Percentiles rank a stretch among this genome's conserved stretches.
Conservation (phyloP, 805 yeast species). For the Candida boleticola region DNA sequence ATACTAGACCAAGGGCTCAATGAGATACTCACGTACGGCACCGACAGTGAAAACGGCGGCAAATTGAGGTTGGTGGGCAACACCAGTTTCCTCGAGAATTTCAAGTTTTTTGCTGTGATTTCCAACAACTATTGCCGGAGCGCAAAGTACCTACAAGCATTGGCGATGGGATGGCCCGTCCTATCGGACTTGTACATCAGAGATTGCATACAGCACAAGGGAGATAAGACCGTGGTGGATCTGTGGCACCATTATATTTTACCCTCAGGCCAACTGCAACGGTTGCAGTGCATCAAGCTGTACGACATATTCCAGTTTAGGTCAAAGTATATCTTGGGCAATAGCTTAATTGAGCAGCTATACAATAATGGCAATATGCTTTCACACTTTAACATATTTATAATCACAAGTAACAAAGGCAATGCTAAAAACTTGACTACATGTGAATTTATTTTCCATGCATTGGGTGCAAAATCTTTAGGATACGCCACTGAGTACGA, state of each 20-base stretch:
- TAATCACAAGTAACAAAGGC: conserved; percentile 28
- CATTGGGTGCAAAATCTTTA: conserved; percentile 41
- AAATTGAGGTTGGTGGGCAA: conserved; percentile 10
- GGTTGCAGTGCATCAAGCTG: conserved; percentile 45
- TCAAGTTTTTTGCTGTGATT: conserved; percentile 63
- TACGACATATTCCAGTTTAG: conserved; percentile 46
- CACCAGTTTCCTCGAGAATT: conserved; percentile 13
- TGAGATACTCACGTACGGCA: conserved; percentile 22
- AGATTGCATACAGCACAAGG: conserved; percentile 35
- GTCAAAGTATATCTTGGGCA: conserved; percentile 29
- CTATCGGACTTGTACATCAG: conserved; percentile 56
- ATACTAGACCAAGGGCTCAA: conserved; percentile 35
- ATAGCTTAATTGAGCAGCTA: conserved; percentile 39
- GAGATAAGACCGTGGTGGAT: conserved; percentile 19
- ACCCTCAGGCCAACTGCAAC: conserved; percentile 68
- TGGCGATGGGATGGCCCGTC: conserved; percentile 87
- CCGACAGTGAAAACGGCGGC: background rate
- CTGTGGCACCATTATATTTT: conserved; percentile 56
- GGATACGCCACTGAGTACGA: conserved; percentile 5
- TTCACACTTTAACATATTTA: conserved; percentile 28
- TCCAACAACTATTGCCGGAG: conserved; percentile 61
- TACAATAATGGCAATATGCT: conserved; percentile 37
- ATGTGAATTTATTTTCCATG: conserved; percentile 43
- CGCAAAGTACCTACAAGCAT: conserved; percentile 70
- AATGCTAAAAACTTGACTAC: conserved; percentile 29